Percentiles rank a stretch among this genome's conserved stretches.
phyloP scores from a whole-genome alignment of 139 green algal species.

The Nannochloris sp. region DNA sequence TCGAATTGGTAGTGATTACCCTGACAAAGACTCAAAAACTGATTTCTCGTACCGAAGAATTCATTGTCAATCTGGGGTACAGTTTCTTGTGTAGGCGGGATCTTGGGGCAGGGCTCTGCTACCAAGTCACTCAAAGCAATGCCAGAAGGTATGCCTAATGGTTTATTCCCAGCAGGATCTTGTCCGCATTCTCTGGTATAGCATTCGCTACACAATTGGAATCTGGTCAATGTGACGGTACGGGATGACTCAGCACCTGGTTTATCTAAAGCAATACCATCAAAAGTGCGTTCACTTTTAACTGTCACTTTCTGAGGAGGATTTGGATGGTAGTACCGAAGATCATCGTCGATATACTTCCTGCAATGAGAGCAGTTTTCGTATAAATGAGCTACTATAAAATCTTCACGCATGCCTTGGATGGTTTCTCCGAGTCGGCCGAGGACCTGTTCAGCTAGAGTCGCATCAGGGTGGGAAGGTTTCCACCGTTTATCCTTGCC shows the following conservation, averaged over 20 bases:
- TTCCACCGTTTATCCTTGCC: slow-evolving; percentile 74
- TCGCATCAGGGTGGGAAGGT: slow-evolving; percentile 24
- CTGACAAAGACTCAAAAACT: slow-evolving; percentile 93
- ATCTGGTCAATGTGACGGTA: slow-evolving; percentile 25
- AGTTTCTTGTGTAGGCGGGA: slow-evolving; percentile 31
- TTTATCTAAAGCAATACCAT: slow-evolving; percentile 74
- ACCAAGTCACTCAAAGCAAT: slow-evolving; percentile 31
- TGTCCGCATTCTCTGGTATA: slow-evolving; percentile 21
- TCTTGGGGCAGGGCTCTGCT: slow-evolving; percentile 7
- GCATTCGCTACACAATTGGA: slow-evolving; percentile 48
- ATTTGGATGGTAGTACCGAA: slow-evolving; percentile 25
- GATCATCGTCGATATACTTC: slow-evolving; percentile 39
- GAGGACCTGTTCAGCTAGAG: slow-evolving; percentile 63
- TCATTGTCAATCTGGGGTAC: slow-evolving; percentile 74
- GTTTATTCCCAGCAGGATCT: neutral
- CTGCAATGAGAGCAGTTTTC: slow-evolving; percentile 86
- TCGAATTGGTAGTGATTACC: slow-evolving; percentile 99
- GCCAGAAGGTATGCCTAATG: slow-evolving; percentile 24
- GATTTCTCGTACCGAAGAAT: slow-evolving; percentile 93
- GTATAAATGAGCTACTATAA: slow-evolving; percentile 95
- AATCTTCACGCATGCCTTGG: slow-evolving; percentile 91
- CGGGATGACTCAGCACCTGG: slow-evolving; percentile 29
- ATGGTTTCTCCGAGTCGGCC: slow-evolving; percentile 74
- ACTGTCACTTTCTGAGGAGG: slow-evolving; percentile 28
- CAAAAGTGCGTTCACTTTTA: slow-evolving; percentile 59